Conservation (phyloP, 345 rosid species). For the Punica granatum region DNA sequence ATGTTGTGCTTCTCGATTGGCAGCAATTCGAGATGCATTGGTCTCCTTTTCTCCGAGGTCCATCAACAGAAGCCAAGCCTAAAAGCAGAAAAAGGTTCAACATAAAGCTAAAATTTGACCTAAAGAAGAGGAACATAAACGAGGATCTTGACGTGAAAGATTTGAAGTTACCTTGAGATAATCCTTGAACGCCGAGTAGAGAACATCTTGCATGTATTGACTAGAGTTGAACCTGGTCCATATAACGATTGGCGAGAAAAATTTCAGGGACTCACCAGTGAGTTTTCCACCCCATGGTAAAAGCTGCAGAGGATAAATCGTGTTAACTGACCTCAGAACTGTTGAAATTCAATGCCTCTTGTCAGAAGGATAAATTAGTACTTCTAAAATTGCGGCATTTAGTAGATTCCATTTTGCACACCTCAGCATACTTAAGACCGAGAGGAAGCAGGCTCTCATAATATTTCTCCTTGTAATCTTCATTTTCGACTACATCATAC, state of each 20-base stretch:
- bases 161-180: conserved; percentile 46
- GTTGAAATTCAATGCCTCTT: not conserved
- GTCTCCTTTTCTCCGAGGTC: conserved; percentile 35
- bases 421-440: conserved; percentile 62
- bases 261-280: conserved; percentile 72
- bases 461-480: conserved; percentile 71
- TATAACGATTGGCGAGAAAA: conserved; percentile 67
- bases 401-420: conserved; percentile 15
- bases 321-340: conserved; percentile 18
- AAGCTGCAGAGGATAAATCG: conserved; percentile 52
- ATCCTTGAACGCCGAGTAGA: conserved; percentile 55
- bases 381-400: not conserved
- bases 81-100: not conserved
- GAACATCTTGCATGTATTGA: conserved; percentile 28
- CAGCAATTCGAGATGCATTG: conserved; percentile 25
- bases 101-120: not conserved
- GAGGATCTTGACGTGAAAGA: not conserved
- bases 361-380: not conserved
- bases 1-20: conserved; percentile 56
- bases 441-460: conserved; percentile 50
- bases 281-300: conserved; percentile 98
- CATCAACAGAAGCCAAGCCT: conserved; percentile 59
- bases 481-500: conserved; percentile 42
- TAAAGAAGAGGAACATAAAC: not conserved
- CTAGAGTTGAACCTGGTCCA: conserved; percentile 57